phyloP scores from a whole-genome alignment of 2,329 filamentous ascomycete genomes.

The Fusarium ambrosium region DNA sequence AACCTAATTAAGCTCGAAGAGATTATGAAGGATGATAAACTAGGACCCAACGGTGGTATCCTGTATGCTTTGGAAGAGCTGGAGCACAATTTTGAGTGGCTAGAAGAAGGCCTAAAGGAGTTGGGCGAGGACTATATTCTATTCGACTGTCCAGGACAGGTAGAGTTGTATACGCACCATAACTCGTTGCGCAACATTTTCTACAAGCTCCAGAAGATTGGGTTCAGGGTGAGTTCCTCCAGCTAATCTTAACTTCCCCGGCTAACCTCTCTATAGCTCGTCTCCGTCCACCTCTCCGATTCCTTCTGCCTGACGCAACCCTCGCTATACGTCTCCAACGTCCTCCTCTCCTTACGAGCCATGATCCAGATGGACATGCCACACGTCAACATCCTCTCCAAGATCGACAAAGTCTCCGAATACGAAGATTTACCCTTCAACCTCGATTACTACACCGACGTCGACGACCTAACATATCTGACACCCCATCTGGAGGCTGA shows the following conservation, averaged over 20 bases:
- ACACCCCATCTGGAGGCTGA: constrained; percentile 85
- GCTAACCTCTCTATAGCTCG: constrained; percentile 71
- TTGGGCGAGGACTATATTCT: constrained; percentile 92
- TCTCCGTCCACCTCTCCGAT: constrained; percentile 93
- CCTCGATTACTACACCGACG: constrained; percentile 96
- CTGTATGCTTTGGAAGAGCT: constrained; percentile 95
- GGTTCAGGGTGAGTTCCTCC: constrained; percentile 80
- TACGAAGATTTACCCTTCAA: constrained; percentile 94
- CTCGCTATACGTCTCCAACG: constrained; percentile 93
- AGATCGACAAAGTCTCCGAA: constrained; percentile 92
- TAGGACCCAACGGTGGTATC: constrained; percentile 93
- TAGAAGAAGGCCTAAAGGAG: constrained; percentile 83
- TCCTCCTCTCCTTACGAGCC: constrained; percentile 91
- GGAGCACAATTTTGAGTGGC: constrained; percentile 93
- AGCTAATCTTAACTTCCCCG: neutral
- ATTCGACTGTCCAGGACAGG: constrained; percentile 97
- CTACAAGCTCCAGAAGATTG: constrained; percentile 88
- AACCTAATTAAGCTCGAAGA: constrained; percentile 91
- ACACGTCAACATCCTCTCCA: constrained; percentile 95
- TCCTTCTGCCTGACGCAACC: constrained; percentile 94
- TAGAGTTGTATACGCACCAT: constrained; percentile 97
- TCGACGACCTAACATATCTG: constrained; percentile 90
- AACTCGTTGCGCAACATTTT: constrained; percentile 92
- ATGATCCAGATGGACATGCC: constrained; percentile 99
- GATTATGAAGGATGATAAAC: constrained; percentile 90